phyloP scores from a whole-genome alignment of 106 monocot species.

The Hemerocallis citrina region DNA sequence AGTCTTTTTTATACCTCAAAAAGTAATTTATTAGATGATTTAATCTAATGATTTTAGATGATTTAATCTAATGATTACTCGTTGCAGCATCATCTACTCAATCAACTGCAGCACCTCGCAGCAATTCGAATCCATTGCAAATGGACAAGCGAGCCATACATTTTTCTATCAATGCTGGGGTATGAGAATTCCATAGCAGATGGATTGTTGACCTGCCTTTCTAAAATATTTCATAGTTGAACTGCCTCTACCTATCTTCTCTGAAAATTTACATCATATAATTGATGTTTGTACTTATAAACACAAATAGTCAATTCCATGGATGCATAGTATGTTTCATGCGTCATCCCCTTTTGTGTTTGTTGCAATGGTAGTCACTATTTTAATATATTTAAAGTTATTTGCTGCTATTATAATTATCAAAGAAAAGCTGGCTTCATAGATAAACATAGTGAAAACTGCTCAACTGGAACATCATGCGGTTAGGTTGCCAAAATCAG shows the following conservation, averaged over 20 bases:
- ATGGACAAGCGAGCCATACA: constrained; percentile 51
- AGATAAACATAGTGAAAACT: too few species aligned
- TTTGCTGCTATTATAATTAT: too few species aligned
- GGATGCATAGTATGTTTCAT: too few species aligned
- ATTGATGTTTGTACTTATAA: background rate
- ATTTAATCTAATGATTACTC: background rate
- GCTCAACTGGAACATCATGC: too few species aligned
- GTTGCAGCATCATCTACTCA: constrained; percentile 29
- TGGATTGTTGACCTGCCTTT: background rate
- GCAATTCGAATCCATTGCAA: constrained; percentile 22
- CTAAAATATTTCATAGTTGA: background rate
- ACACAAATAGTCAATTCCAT: too few species aligned
- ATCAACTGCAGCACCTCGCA: constrained; percentile 23
- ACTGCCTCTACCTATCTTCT: background rate
- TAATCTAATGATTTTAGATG: too few species aligned
- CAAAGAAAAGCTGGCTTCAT: too few species aligned
- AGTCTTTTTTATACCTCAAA: background rate
- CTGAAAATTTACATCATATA: background rate
- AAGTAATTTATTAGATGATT: too few species aligned
- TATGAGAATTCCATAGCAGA: constrained; percentile 12
- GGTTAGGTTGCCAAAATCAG: too few species aligned
- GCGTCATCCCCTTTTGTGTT: too few species aligned
- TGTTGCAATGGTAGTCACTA: too few species aligned
- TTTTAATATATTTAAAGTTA: too few species aligned
- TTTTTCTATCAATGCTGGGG: constrained; percentile 80